Evolutionary conservation across 1,139 yeast species (phyloP), one percentile per base, ranked within the genome.

Genomic region (Pneumocystis oryctolagi): DNA sequence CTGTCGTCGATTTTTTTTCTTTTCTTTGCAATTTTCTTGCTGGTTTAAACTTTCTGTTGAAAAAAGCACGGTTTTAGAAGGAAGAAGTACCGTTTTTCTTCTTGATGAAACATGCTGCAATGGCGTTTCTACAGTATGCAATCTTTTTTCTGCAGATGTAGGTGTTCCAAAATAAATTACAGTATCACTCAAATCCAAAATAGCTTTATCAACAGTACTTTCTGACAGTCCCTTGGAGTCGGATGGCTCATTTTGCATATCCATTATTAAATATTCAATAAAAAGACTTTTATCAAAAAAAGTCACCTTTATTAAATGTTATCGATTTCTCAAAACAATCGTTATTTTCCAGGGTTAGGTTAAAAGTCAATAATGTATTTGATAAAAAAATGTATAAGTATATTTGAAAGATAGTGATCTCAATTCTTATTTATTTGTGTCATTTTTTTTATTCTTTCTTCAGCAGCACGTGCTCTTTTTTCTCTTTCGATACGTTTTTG

Each of bases 391-490:
- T 47, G 20, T 47, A 28, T 47, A 47, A 47, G n/a, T 12, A 14
- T 25, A 1, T 25, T 9, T 25, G 12, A 25, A 25, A 2, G 3
- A 4, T 4, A 8, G 9, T 34, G 9, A 8, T 34, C 12, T 34
- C n/a, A n/a, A n/a, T n/a, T 9, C 9, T 14, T 14, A 34, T 34
- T 34, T 47, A 47, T 3, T 2, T 25, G 55, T 18, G 3, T 12
- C 12, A 14, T 60, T 40, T 63, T 62, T 59, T 74, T 75, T 70
- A 90, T 72, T 68, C 99, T 79, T 0, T 94, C 96, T 72, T 92
- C 97, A 0, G 96, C 97, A 0, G 99, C 99, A 66, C 97, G 79
- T 0, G 97, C 97, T 63, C 98, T 77, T 71, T 92, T 90, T 70
- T 92, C 98, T 66, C 98, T 81, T 85, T 90, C 89, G 39, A 92